phyloP scores from a whole-genome alignment of 1,139 yeast genomes.

The Taphrina communis region DNA sequence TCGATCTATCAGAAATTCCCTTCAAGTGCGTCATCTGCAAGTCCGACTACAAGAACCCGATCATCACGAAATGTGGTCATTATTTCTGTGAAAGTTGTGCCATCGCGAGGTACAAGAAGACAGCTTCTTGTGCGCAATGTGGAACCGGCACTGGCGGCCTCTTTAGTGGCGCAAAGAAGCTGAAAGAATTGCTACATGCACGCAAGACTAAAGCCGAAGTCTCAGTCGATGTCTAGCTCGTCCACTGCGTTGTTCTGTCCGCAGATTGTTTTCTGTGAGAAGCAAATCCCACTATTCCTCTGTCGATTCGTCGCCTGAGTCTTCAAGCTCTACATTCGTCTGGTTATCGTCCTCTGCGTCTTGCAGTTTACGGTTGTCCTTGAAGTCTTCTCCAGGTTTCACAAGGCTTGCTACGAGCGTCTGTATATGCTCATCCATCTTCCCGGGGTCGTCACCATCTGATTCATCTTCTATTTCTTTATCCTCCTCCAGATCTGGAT shows the following conservation, averaged over 20 bases:
- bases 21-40: conserved; percentile 71
- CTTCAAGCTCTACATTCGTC: background rate
- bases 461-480: background rate
- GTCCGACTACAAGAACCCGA: conserved; percentile 62
- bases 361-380: conserved; percentile 1
- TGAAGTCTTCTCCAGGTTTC: conserved; percentile 5
- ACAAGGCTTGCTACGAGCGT: background rate
- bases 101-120: conserved; percentile 58
- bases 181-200: conserved; percentile 9
- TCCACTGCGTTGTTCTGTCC: background rate
- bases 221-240: background rate
- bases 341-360: background rate
- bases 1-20: conserved; percentile 56
- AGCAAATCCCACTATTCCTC: background rate
- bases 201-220: background rate
- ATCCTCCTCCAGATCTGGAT: conserved; percentile 10
- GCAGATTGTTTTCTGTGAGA: too few relatives aligned
- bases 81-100: conserved; percentile 72
- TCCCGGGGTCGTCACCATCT: background rate
- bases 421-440: background rate
- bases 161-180: conserved; percentile 53
- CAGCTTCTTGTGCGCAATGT: conserved; percentile 64
- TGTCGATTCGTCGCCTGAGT: background rate
- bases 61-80: conserved; percentile 70
- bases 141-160: conserved; percentile 64